Evolutionary conservation across 805 yeast genomes (phyloP).

Genomic region (Saccharomycopsis olivae): DNA sequence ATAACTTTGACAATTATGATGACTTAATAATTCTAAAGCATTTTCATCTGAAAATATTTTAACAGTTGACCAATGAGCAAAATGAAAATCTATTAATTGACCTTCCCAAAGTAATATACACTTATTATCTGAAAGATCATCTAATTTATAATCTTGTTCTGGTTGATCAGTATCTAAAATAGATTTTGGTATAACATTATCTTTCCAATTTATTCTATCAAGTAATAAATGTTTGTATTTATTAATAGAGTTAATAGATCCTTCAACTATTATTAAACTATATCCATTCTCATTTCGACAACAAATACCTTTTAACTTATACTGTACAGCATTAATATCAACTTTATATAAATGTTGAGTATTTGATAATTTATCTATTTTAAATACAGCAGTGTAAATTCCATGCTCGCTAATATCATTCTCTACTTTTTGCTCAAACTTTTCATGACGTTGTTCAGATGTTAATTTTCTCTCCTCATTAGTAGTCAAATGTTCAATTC

Average conservation of each 20-base stretch:
- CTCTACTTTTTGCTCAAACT: conserved; percentile 34
- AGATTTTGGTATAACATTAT: conserved; percentile 30
- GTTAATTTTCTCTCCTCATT: conserved; percentile 57
- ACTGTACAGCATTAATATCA: conserved; percentile 71
- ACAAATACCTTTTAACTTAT: conserved; percentile 54
- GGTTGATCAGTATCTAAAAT: conserved; percentile 7
- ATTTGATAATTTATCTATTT: conserved; percentile 41
- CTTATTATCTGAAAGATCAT: conserved; percentile 34
- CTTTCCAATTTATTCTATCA: conserved; percentile 62
- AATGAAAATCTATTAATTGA: conserved; percentile 38
- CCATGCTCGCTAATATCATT: conserved; percentile 42
- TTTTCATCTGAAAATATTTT: conserved; percentile 40
- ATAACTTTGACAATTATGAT: conserved; percentile 47
- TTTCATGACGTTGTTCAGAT: conserved; percentile 45
- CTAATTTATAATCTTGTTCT: conserved; percentile 3
- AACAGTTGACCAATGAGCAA: conserved; percentile 62
- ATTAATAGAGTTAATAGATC: conserved; percentile 51
- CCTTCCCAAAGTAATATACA: conserved; percentile 66
- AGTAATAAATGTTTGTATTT: conserved; percentile 52
- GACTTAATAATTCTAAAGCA: conserved; percentile 35
- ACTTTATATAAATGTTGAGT: conserved; percentile 65
- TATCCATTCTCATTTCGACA: conserved; percentile 32
- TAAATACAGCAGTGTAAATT: conserved; percentile 45
- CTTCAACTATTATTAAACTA: conserved; percentile 63
- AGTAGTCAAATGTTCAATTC: conserved; percentile 40